These are phyloP conservation scores for Cladosporium sp. DNA, from an alignment of 2,329 filamentous ascomycete species.

Conservation along the genomic window DNA sequence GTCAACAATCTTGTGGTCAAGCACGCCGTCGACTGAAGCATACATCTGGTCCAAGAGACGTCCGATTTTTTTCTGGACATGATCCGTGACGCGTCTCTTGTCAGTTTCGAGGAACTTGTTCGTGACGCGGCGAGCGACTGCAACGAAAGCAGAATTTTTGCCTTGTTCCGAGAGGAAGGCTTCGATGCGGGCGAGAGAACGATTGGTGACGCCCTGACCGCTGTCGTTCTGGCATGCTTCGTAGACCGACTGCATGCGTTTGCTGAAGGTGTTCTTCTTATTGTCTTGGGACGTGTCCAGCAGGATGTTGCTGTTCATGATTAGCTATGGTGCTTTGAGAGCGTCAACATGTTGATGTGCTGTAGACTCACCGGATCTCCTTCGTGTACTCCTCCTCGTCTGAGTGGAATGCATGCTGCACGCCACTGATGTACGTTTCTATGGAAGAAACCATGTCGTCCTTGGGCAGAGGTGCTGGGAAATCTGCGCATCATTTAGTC, in stretches of 20 bases:
- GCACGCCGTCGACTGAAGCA: neutral
- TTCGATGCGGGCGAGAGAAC: conserved; percentile 10
- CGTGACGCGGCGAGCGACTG: neutral
- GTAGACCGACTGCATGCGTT: conserved; percentile 25
- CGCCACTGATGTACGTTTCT: neutral
- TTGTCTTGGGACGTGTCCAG: conserved; percentile 25
- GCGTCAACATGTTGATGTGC: neutral
- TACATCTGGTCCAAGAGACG: neutral
- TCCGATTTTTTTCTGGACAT: neutral
- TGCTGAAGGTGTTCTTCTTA: neutral
- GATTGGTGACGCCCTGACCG: conserved; percentile 7
- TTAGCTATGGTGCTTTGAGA: neutral
- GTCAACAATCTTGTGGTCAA: neutral
- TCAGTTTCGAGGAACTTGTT: neutral
- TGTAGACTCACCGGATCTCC: neutral
- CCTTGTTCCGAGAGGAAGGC: neutral
- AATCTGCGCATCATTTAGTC: neutral
- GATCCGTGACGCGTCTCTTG: neutral
- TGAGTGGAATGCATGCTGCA: neutral
- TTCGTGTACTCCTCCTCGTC: neutral
- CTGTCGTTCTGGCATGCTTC: conserved; percentile 22
- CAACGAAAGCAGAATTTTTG: neutral
- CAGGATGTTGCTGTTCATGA: conserved; percentile 17
- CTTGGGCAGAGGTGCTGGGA: neutral
- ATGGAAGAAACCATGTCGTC: neutral